These are phyloP conservation scores for Colletotrichum tabaci DNA, from an alignment of 2,329 filamentous ascomycete genomes.

Conservation along the genomic window DNA sequence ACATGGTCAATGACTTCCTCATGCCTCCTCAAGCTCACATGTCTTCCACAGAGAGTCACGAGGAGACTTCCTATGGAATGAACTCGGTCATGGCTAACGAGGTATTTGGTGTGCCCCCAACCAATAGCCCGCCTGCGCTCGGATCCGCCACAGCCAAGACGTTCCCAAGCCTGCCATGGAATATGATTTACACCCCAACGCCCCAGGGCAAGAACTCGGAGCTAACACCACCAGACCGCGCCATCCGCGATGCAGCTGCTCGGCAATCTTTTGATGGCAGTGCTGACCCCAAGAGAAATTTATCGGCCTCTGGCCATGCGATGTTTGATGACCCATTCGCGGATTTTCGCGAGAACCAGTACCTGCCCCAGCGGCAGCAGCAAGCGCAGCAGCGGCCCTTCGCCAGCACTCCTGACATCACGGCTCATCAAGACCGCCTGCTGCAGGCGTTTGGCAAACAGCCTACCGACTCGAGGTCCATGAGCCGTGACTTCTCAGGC, in stretches of 20 bases:
- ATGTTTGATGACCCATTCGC: conserved; percentile 51
- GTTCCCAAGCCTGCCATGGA: conserved; percentile 66
- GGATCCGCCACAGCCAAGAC: conserved; percentile 53
- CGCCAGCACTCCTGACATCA: conserved; percentile 26
- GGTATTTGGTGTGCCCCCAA: conserved; percentile 60
- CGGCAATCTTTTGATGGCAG: conserved; percentile 33
- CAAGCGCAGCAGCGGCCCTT: conserved; percentile 18
- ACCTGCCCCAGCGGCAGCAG: conserved; percentile 22
- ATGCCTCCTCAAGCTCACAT: conserved; percentile 59
- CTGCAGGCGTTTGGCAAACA: conserved; percentile 53
- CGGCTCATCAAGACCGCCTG: conserved; percentile 52
- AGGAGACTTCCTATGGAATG: conserved; percentile 70
- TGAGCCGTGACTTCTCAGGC: conserved; percentile 38
- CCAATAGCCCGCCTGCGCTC: conserved; percentile 51
- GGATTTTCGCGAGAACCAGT: conserved; percentile 12
- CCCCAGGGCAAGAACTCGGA: conserved; percentile 37
- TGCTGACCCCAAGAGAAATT: conserved; percentile 11
- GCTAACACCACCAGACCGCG: conserved; percentile 37
- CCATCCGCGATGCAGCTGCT: conserved; percentile 33
- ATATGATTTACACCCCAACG: conserved; percentile 57
- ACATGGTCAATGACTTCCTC: conserved; percentile 66
- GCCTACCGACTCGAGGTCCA: conserved; percentile 27
- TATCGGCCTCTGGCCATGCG: conserved; percentile 15
- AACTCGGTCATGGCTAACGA: conserved; percentile 66
- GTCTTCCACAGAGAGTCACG: conserved; percentile 50